These are phyloP conservation scores for Anacardium occidentale DNA, from an alignment of 345 rosid genomes.

Conservation along the genomic window DNA sequence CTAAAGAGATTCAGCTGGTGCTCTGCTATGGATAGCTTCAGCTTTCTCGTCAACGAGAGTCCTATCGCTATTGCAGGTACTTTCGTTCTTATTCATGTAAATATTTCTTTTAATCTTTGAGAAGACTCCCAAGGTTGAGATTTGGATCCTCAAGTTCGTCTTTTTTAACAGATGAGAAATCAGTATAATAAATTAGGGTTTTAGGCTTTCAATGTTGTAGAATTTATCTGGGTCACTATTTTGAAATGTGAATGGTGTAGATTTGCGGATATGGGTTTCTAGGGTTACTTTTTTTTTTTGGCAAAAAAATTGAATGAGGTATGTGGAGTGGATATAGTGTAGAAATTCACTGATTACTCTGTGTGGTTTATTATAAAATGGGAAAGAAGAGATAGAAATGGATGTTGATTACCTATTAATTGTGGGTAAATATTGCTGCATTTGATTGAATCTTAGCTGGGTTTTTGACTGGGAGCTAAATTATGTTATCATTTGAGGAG, in stretches of 20 bases:
- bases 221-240: not conserved
- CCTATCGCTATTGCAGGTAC: conserved; percentile 16
- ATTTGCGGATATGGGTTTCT: not conserved
- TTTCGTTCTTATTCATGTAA: not conserved
- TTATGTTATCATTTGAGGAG: not conserved
- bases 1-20: conserved; percentile 8
- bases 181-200: not conserved
- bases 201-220: not conserved
- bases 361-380: not conserved
- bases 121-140: not conserved
- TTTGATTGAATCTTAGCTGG: not conserved
- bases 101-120: not conserved
- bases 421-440: not conserved
- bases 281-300: not conserved
- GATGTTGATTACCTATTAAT: not conserved
- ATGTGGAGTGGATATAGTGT: not conserved
- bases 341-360: not conserved
- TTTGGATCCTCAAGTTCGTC: not conserved
- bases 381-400: not conserved
- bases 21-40: conserved; percentile 21
- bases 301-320: not conserved
- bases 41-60: conserved; percentile 5
- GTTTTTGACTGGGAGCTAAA: not conserved
- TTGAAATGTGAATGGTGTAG: not conserved
- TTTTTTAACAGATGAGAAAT: not conserved